Conservation (phyloP, 257 asterid genomes). For the Eustoma russellianum region DNA sequence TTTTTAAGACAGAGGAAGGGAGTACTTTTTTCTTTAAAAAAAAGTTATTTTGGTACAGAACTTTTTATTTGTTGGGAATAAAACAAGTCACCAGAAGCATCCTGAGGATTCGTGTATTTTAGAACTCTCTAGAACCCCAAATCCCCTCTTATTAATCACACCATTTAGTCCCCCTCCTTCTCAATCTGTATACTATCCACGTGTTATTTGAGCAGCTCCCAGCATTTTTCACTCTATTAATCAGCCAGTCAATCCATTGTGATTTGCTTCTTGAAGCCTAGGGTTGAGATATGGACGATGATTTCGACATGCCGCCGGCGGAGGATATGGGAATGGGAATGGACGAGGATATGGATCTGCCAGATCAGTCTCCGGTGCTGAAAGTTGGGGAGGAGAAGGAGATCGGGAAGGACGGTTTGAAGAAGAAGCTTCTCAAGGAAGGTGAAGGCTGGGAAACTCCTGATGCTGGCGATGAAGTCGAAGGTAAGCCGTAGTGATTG, state of each 20-base stretch:
- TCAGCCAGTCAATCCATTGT: too few species aligned
- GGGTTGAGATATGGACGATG: conserved; percentile 22
- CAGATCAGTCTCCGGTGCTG: conserved; percentile 20
- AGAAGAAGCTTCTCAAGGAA: conserved; percentile 43
- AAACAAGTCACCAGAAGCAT: conserved; percentile 14
- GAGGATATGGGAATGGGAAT: conserved; percentile 18
- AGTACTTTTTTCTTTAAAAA: too few species aligned
- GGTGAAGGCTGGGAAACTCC: conserved; percentile 47
- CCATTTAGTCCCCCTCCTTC: neutral
- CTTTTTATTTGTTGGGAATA: too few species aligned
- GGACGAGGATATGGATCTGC: conserved; percentile 37
- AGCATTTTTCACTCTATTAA: too few species aligned
- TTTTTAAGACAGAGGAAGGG: too few species aligned
- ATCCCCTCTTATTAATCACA: neutral
- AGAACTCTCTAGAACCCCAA: conserved; percentile 25
- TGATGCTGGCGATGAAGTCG: conserved; percentile 44
- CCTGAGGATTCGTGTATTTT: conserved; percentile 10
- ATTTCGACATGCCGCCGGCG: conserved; percentile 33
- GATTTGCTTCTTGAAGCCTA: neutral
- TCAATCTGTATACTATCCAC: neutral
- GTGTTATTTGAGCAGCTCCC: too few species aligned
- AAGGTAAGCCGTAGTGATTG: conserved; percentile 18
- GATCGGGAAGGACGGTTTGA: conserved; percentile 41
- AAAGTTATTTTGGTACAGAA: too few species aligned
- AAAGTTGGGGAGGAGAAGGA: conserved; percentile 48